These are phyloP conservation scores for Aureobasidium sp. DNA, from an alignment of 2,329 filamentous ascomycete species.

Conservation along the genomic window DNA sequence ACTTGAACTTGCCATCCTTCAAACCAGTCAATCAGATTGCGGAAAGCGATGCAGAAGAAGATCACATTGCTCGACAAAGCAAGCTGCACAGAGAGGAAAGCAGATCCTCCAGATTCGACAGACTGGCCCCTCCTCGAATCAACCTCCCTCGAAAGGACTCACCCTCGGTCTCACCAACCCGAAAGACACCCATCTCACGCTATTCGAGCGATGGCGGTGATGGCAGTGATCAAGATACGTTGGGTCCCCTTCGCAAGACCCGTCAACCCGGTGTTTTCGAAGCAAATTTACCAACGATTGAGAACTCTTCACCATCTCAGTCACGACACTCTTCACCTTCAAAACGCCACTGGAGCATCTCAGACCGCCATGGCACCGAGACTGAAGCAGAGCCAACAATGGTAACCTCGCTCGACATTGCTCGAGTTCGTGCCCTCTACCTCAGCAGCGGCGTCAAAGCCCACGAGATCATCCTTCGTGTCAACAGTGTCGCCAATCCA, in stretches of 20 bases:
- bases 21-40: slow-evolving; percentile 33
- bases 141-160: slow-evolving; percentile 23
- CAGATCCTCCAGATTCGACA: slow-evolving; percentile 35
- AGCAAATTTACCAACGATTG: not conserved
- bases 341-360: slow-evolving; percentile 51
- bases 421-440: slow-evolving; percentile 66
- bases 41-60: slow-evolving; percentile 23
- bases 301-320: not conserved
- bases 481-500: slow-evolving; percentile 35
- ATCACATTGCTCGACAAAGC: slow-evolving; percentile 37
- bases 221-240: not conserved
- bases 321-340: slow-evolving; percentile 15
- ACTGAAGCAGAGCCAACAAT: slow-evolving; percentile 25
- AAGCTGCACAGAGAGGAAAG: slow-evolving; percentile 29
- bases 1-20: slow-evolving; percentile 42
- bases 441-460: slow-evolving; percentile 86
- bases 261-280: not conserved
- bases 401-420: slow-evolving; percentile 57
- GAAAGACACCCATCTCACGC: not conserved
- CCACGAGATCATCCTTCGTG: slow-evolving; percentile 63
- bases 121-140: slow-evolving; percentile 42
- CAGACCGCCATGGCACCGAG: slow-evolving; percentile 36
- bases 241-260: not conserved
- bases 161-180: not conserved
- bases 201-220: not conserved